A percentile compares a stretch with the other conserved stretches of the same genome.
These are phyloP conservation scores for Nepenthes gracilis DNA, from an alignment of 148 eudicot species.

Conservation along the genomic window DNA sequence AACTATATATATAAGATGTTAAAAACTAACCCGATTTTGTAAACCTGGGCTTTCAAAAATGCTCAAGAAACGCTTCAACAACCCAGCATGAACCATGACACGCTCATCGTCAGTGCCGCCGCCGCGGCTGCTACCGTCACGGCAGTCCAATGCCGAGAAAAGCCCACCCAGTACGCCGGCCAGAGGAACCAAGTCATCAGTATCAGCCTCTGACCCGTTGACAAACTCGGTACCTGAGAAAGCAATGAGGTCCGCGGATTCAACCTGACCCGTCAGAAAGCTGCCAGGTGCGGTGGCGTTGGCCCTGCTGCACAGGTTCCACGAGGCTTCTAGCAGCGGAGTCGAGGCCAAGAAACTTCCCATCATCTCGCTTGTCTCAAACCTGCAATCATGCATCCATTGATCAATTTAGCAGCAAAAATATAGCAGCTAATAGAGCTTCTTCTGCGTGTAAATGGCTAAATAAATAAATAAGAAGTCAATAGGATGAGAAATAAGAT, in stretches of 20 bases:
- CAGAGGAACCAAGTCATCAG: conserved; percentile 26
- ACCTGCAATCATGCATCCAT: conserved; percentile 20
- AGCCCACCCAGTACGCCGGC: conserved; percentile 12
- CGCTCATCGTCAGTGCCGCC: conserved; percentile 18
- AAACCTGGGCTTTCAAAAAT: conserved; percentile 24
- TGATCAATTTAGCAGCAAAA: too few species aligned
- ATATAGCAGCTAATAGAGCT: too few species aligned
- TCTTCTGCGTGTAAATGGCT: too few species aligned
- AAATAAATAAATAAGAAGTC: too few species aligned
- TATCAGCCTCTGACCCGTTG: conserved; percentile 20
- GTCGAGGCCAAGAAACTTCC: conserved; percentile 59
- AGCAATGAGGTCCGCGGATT: conserved; percentile 27
- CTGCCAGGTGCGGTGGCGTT: conserved; percentile 20
- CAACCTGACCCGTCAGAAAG: conserved; percentile 21
- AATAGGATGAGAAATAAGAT: too few species aligned
- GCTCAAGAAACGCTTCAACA: conserved; percentile 38
- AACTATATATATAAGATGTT: too few species aligned
- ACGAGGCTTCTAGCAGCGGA: conserved; percentile 41
- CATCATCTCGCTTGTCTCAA: conserved; percentile 66
- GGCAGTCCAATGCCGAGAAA: conserved; percentile 22
- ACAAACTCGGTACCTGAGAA: conserved; percentile 39
- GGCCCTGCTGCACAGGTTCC: conserved; percentile 47
- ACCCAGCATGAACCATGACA: conserved; percentile 51
- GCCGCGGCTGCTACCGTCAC: conserved; percentile 1
- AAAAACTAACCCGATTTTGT: conserved; percentile 30